These are phyloP conservation scores for Ophiostoma himal-ulmi DNA, from an alignment of 2,329 filamentous ascomycete genomes.

Conservation along the genomic window DNA sequence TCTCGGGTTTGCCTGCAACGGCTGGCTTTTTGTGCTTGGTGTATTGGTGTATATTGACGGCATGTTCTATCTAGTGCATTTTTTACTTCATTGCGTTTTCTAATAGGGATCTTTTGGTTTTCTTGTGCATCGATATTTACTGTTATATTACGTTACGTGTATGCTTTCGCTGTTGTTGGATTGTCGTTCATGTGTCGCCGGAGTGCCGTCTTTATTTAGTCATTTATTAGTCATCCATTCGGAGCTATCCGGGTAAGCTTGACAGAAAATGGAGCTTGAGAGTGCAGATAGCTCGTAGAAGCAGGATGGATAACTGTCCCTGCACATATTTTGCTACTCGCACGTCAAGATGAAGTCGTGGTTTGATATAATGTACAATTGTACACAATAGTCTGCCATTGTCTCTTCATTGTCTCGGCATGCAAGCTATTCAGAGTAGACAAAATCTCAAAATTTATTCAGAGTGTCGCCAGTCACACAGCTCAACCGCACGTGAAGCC, in stretches of 20 bases:
- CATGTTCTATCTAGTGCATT: slow-evolving; percentile 2
- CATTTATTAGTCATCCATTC: neutral
- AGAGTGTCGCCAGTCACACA: neutral
- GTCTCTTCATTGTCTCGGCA: neutral
- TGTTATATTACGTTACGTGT: neutral
- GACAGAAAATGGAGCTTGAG: neutral
- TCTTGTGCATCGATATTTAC: neutral
- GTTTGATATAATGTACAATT: too few relatives aligned
- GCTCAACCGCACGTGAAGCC: neutral
- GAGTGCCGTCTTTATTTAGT: neutral
- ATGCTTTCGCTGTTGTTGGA: neutral
- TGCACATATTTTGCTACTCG: neutral
- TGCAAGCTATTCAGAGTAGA: slow-evolving; percentile 7
- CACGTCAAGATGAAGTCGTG: neutral
- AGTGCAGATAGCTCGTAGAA: neutral
- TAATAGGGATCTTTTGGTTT: slow-evolving; percentile 4
- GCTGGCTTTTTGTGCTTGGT: slow-evolving; percentile 4
- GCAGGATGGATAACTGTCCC: neutral
- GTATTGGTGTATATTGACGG: slow-evolving; percentile 9
- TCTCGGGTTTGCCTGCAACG: slow-evolving; percentile 3
- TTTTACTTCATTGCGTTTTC: neutral
- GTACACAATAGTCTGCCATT: neutral
- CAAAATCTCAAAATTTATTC: neutral
- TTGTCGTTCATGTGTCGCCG: neutral
- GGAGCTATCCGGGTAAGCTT: neutral